Base-by-base conservation (phyloP, 768 basidiomycete species). In the Hericium rajendrae region DNA sequence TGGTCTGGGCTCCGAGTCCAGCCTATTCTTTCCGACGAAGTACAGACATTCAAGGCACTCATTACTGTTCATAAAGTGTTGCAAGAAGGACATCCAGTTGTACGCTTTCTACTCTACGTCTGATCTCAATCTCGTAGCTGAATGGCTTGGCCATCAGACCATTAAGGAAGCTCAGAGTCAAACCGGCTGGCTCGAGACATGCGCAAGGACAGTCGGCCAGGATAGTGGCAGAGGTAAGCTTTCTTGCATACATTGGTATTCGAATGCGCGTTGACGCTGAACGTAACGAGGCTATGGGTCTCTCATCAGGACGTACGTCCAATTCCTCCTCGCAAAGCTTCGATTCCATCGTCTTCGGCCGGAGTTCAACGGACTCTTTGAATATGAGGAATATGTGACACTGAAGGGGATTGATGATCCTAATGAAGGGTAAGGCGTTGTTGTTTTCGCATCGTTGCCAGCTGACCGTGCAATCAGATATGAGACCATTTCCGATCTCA, bases 321-420 rank as follows among this genome's bases (percentile, higher is more conserved):
- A 94, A 62, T 97, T 97, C 70, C 85, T 98, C 55, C 76, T 98
- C 53, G 88, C 94, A 16, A 99, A 99, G 71, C 83, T 99, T 43
- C 81, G 94, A 43, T 98, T 98, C 72, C 97, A 98, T 71, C 88
- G 92, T 26, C 77, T 95, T 43, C 85, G 97, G 65, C 91, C 92
- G 2, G 97, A 98, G 70, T 99, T 99, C 75, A 98, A 98, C 71
- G 97, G 97, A 24, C 74, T 99, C 6, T 99, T 99, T 68, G 97
- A 99, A 71, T 99, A 99, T 65, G 94, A 98, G 68, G 97, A 99
- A 71, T 99, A 99, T 68, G 84, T 99, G 62, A 92, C 91, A 22
- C 74, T 99, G 66, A 95, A 97, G 72, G 93, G 92, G 22, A 97
- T 98, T 60, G 93, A 97, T 68, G 94, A 99, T 75, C 97, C 97